Percentiles rank a stretch among this genome's conserved stretches.
These are phyloP conservation scores for Wickerhamomyces sp. DNA, from an alignment of 1,139 yeast species.

Conservation along the genomic window DNA sequence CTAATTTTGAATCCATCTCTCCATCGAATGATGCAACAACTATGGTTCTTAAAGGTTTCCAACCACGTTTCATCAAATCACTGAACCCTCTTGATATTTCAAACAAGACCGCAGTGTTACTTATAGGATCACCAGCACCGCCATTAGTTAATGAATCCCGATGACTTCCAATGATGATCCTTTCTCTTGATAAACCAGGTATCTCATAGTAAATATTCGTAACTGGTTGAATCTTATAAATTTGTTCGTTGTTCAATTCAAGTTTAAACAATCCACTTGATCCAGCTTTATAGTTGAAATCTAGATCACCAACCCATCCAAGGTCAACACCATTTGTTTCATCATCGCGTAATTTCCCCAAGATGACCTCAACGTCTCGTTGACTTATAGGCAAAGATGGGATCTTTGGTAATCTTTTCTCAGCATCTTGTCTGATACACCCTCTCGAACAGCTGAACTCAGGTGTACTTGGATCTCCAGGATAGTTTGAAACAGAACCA, in stretches of 20 bases:
- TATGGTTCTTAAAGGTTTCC: constrained; percentile 53
- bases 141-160: constrained; percentile 39
- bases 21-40: constrained; percentile 49
- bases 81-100: constrained; percentile 42
- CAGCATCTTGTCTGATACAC: constrained; percentile 34
- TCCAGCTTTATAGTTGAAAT: constrained; percentile 36
- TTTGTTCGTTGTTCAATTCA: constrained; percentile 30
- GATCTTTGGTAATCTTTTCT: constrained; percentile 29
- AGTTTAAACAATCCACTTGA: constrained; percentile 26
- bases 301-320: constrained; percentile 32
- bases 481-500: constrained; percentile 53
- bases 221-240: constrained; percentile 32
- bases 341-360: constrained; percentile 28
- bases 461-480: constrained; percentile 76
- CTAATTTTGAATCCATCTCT: constrained; percentile 39
- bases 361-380: constrained; percentile 32
- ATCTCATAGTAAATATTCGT: constrained; percentile 41
- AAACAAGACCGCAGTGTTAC: constrained; percentile 38
- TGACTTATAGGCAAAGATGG: constrained; percentile 34
- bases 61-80: constrained; percentile 36
- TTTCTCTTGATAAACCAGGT: constrained; percentile 46
- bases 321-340: constrained; percentile 28
- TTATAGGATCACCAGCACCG: constrained; percentile 41
- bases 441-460: constrained; percentile 35
- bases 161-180: constrained; percentile 42